Conservation (phyloP, 2,329 filamentous ascomycete species). For the Hypoxylon sp. region DNA sequence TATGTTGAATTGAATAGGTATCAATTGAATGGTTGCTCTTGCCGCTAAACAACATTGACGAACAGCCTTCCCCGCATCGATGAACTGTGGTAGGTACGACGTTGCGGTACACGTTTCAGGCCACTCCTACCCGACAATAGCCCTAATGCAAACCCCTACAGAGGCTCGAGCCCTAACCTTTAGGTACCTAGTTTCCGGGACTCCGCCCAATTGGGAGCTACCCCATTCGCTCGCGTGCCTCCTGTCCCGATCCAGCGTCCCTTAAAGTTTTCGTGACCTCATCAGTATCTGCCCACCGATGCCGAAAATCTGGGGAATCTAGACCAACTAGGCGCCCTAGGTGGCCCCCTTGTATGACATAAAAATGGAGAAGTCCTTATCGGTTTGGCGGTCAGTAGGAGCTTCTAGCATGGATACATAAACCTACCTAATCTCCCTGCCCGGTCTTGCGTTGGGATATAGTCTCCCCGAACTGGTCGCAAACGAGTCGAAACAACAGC, state of each 20-base stretch:
- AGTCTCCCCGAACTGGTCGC: background rate
- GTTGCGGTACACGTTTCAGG: background rate
- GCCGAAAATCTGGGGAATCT: constrained; percentile 43
- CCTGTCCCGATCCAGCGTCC: constrained; percentile 34
- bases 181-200: constrained; percentile 7
- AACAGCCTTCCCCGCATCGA: constrained; percentile 12
- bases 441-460: background rate
- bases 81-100: background rate
- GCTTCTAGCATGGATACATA: constrained; percentile 6
- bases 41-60: background rate
- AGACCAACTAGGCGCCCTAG: constrained; percentile 21
- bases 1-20: background rate
- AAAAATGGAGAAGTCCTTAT: constrained; percentile 36
- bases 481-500: background rate
- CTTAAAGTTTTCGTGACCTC: constrained; percentile 43
- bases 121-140: constrained; percentile 5
- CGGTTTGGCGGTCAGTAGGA: constrained; percentile 34
- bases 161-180: background rate
- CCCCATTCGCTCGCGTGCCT: constrained; percentile 38
- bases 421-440: constrained; percentile 10
- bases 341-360: constrained; percentile 39
- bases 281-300: constrained; percentile 36
- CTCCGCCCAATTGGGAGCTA: constrained; percentile 11
- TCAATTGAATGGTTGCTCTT: background rate
- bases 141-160: constrained; percentile 19